These are phyloP conservation scores for Cystofilobasidium capitatum DNA, from an alignment of 768 basidiomycete genomes.

Conservation along the genomic window DNA sequence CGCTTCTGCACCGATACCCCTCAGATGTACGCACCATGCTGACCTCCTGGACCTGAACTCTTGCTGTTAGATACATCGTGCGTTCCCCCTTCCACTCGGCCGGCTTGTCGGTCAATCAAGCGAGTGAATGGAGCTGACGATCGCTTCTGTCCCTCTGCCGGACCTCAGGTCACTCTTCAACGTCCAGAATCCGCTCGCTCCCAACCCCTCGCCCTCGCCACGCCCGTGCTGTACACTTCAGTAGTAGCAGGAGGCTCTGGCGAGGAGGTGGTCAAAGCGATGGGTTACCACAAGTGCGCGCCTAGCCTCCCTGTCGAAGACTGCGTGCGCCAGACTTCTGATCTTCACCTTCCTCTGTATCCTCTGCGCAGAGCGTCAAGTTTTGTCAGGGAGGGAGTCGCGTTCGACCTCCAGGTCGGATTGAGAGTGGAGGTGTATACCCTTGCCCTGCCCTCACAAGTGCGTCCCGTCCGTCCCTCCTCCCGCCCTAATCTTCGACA, in stretches of 20 bases:
- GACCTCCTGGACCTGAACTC: not conserved
- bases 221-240: slow-evolving; percentile 13
- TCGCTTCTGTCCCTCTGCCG: not conserved
- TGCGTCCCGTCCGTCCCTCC: not conserved
- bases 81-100: not conserved
- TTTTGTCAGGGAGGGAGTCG: slow-evolving; percentile 11
- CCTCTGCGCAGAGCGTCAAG: not conserved
- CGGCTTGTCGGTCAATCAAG: too few relatives aligned
- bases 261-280: not conserved
- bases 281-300: slow-evolving; percentile 18
- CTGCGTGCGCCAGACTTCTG: too few relatives aligned
- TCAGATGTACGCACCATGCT: not conserved
- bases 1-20: not conserved
- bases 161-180: slow-evolving; percentile 7
- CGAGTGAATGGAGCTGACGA: not conserved
- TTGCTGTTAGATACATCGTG: slow-evolving; percentile 10
- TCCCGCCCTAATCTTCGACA: not conserved
- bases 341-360: too few relatives aligned
- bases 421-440: slow-evolving; percentile 16
- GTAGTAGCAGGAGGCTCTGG: slow-evolving; percentile 4
- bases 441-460: not conserved
- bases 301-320: not conserved
- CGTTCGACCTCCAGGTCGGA: slow-evolving; percentile 1
- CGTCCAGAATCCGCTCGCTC: slow-evolving; percentile 11
- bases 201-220: not conserved